Percentiles rank a stretch among this genome's conserved stretches.
Evolutionary conservation across 2,329 filamentous ascomycete species (phyloP).

Genomic region (Curvularia spicifera): DNA sequence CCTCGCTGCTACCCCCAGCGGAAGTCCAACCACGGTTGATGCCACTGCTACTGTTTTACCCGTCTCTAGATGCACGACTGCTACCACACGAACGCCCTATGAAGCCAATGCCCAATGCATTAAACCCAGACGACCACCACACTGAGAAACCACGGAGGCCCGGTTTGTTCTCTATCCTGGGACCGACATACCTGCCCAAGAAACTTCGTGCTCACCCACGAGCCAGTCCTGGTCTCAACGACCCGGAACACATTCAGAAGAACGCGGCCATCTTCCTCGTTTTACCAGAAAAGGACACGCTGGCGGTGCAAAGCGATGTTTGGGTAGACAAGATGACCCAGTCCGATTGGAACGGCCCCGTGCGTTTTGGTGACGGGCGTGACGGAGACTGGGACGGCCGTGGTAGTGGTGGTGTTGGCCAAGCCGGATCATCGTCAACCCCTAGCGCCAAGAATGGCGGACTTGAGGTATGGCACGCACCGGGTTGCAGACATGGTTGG

Average conservation of each 20-base stretch:
- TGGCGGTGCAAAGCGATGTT: constrained; percentile 52
- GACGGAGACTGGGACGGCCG: constrained; percentile 41
- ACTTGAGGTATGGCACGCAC: constrained; percentile 50
- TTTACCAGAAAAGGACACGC: constrained; percentile 50
- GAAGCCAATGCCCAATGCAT: constrained; percentile 44
- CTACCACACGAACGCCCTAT: constrained; percentile 51
- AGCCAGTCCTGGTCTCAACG: constrained; percentile 50
- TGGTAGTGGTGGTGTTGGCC: constrained; percentile 1
- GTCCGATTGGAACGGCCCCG: constrained; percentile 41
- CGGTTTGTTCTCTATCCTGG: constrained; percentile 50
- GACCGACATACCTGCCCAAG: constrained; percentile 51
- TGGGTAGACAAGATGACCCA: constrained; percentile 52
- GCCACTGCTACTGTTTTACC: constrained; percentile 54
- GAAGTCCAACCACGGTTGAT: constrained; percentile 45
- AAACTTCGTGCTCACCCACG: constrained; percentile 48
- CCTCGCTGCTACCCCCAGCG: constrained; percentile 44
- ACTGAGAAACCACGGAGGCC: constrained; percentile 40
- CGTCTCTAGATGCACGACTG: constrained; percentile 51
- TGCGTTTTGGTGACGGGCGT: constrained; percentile 45
- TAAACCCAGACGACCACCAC: constrained; percentile 43
- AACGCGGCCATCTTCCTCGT: constrained; percentile 52
- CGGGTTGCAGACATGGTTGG: constrained; percentile 50
- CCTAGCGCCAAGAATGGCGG: constrained; percentile 38
- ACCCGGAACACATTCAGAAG: constrained; percentile 45
- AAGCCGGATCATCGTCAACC: constrained; percentile 20